Evolutionary conservation across 345 rosid species (phyloP).

Genomic region (Brassica rapa): DNA sequence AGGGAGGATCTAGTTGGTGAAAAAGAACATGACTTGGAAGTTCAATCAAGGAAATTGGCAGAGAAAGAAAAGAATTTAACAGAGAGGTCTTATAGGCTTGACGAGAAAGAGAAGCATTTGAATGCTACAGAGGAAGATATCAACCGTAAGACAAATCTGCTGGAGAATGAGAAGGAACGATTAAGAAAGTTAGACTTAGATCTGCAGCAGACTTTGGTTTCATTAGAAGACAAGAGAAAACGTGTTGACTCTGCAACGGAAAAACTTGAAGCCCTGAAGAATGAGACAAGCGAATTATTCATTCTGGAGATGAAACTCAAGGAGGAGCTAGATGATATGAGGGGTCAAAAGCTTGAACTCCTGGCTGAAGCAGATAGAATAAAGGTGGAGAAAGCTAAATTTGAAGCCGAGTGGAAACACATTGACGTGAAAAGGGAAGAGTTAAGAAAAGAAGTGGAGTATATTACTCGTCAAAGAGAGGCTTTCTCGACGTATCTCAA

Average conservation of each 20-base stretch:
- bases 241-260: slow-evolving; percentile 64
- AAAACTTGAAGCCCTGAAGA: slow-evolving; percentile 73
- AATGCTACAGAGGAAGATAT: slow-evolving; percentile 54
- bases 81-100: slow-evolving; percentile 55
- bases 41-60: slow-evolving; percentile 52
- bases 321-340: slow-evolving; percentile 84
- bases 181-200: slow-evolving; percentile 58
- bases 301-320: slow-evolving; percentile 78
- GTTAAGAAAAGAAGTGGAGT: slow-evolving; percentile 59
- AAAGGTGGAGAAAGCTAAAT: slow-evolving; percentile 75
- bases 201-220: slow-evolving; percentile 58
- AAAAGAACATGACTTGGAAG: slow-evolving; percentile 81
- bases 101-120: slow-evolving; percentile 59
- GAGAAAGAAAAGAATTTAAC: slow-evolving; percentile 73
- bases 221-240: slow-evolving; percentile 69
- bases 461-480: slow-evolving; percentile 60
- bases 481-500: slow-evolving; percentile 65
- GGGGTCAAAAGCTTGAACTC: slow-evolving; percentile 79
- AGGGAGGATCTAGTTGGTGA: slow-evolving; percentile 69
- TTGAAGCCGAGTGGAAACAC: slow-evolving; percentile 90
- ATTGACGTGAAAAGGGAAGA: slow-evolving; percentile 92
- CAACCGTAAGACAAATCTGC: slow-evolving; percentile 45
- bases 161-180: slow-evolving; percentile 66
- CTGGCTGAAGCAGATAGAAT: slow-evolving; percentile 76
- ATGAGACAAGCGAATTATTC: slow-evolving; percentile 70